phyloP scores from a whole-genome alignment of 139 green algal species.

The Closterium sp. region DNA sequence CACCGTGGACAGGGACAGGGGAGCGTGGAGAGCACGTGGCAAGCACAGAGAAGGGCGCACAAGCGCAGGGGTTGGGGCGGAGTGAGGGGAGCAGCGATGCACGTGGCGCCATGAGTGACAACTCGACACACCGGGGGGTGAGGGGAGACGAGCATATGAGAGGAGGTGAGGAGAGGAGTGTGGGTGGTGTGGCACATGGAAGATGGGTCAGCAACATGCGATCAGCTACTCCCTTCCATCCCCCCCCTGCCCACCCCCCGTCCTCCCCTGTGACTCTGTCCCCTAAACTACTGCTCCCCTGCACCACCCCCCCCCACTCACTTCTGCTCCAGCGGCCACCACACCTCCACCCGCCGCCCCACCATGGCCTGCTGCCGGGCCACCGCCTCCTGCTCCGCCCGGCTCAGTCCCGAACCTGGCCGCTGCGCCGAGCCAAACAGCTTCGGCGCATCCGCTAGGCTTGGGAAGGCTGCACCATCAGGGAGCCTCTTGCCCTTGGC shows the following conservation, averaged over 20 bases:
- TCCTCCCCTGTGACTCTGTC: neutral
- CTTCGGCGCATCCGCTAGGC: neutral
- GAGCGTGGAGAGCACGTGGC: neutral
- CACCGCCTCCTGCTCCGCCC: neutral
- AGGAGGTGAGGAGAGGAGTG: too few relatives aligned
- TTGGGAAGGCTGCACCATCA: neutral
- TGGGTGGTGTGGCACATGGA: neutral
- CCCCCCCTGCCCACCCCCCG: neutral
- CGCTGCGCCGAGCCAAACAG: neutral
- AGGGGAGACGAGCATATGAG: too few relatives aligned
- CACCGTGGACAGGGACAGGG: neutral
- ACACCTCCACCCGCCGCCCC: neutral
- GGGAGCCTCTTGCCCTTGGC: neutral
- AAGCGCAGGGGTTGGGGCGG: neutral
- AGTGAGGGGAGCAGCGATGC: neutral
- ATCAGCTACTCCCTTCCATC: neutral
- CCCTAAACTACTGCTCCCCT: neutral
- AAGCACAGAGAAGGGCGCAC: neutral
- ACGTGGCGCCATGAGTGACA: neutral
- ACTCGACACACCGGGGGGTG: too few relatives aligned
- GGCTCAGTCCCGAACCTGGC: neutral
- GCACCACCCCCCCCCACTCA: neutral
- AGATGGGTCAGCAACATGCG: neutral
- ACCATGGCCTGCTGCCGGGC: neutral
- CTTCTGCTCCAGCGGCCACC: conserved; percentile 1